A percentile compares a stretch with the other conserved stretches of the same genome.
phyloP scores from a whole-genome alignment of 2,329 filamentous ascomycete species.

The Colletotrichum shisoi region DNA sequence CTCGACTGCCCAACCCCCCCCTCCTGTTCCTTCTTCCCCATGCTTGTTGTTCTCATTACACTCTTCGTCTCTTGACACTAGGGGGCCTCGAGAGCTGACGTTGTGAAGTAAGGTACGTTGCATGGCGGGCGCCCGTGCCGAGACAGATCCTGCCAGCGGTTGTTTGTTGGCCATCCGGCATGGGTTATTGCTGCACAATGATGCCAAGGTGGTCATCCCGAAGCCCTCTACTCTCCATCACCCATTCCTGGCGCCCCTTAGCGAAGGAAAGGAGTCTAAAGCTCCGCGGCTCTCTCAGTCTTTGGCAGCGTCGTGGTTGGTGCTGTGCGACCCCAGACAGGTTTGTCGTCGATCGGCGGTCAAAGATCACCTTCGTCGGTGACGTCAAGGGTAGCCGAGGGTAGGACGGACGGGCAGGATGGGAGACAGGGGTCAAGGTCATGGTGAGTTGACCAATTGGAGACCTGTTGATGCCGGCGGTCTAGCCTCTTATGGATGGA shows the following conservation, averaged over 20 bases:
- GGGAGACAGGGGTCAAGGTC: neutral
- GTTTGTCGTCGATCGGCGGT: slow-evolving; percentile 34
- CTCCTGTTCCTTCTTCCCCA: neutral
- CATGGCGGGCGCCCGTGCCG: slow-evolving; percentile 20
- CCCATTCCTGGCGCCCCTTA: neutral
- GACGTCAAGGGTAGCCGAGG: slow-evolving; percentile 26
- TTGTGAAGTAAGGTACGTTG: slow-evolving; percentile 6
- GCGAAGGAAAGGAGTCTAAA: neutral
- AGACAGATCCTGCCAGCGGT: slow-evolving; percentile 29
- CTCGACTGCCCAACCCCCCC: neutral
- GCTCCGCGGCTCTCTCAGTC: neutral
- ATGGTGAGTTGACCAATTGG: slow-evolving; percentile 10
- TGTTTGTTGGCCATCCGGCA: slow-evolving; percentile 20
- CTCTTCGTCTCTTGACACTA: slow-evolving; percentile 2
- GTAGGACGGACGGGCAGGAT: neutral
- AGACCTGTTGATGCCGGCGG: slow-evolving; percentile 1
- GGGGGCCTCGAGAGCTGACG: neutral
- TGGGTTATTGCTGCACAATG: slow-evolving; percentile 34
- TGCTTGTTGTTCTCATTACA: neutral
- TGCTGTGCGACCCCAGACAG: slow-evolving; percentile 31
- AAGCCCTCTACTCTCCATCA: neutral
- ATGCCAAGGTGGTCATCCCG: slow-evolving; percentile 32
- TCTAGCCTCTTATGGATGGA: slow-evolving; percentile 28
- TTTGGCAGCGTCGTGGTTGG: slow-evolving; percentile 6
- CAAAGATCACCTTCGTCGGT: slow-evolving; percentile 28